A percentile compares a stretch with the other conserved stretches of the same genome.
These are phyloP conservation scores for Inga laurina DNA, from an alignment of 306 rosid genomes.

Conservation along the genomic window DNA sequence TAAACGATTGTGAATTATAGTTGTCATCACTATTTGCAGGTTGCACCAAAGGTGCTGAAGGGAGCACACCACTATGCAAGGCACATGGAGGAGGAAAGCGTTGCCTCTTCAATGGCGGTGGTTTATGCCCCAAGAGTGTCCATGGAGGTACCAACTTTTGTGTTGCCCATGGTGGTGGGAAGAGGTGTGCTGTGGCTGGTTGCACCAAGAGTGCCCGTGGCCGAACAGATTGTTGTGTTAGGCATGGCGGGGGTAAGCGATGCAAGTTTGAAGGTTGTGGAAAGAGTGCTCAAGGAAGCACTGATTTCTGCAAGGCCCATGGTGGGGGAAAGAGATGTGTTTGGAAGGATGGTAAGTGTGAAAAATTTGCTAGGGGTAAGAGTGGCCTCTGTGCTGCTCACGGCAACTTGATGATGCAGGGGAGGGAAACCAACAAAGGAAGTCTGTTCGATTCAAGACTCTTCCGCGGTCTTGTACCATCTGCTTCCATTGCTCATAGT, in stretches of 20 bases:
- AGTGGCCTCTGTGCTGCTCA: slow-evolving; percentile 1
- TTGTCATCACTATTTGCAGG: background rate
- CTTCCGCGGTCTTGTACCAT: background rate
- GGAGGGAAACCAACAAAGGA: background rate
- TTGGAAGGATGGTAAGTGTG: background rate
- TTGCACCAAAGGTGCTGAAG: slow-evolving; percentile 15
- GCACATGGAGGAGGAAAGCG: slow-evolving; percentile 13
- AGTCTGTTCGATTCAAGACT: background rate
- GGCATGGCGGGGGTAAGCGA: background rate
- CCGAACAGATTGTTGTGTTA: background rate
- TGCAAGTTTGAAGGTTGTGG: background rate
- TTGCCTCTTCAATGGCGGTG: slow-evolving; percentile 1
- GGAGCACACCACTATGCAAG: background rate
- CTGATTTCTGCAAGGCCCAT: slow-evolving; percentile 10
- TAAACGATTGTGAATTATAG: background rate
- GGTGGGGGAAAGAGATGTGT: slow-evolving; percentile 10
- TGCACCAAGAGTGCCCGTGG: slow-evolving; percentile 4
- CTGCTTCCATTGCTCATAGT: background rate
- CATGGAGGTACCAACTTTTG: slow-evolving; percentile 15
- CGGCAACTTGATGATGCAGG: background rate
- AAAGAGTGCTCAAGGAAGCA: slow-evolving; percentile 13
- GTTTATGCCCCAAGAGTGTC: slow-evolving; percentile 6
- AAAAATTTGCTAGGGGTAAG: background rate
- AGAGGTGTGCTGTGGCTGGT: slow-evolving; percentile 1
- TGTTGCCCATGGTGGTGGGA: slow-evolving; percentile 18